phyloP scores from a whole-genome alignment of 352 stramenopile species.

The Pythium sukuiense region DNA sequence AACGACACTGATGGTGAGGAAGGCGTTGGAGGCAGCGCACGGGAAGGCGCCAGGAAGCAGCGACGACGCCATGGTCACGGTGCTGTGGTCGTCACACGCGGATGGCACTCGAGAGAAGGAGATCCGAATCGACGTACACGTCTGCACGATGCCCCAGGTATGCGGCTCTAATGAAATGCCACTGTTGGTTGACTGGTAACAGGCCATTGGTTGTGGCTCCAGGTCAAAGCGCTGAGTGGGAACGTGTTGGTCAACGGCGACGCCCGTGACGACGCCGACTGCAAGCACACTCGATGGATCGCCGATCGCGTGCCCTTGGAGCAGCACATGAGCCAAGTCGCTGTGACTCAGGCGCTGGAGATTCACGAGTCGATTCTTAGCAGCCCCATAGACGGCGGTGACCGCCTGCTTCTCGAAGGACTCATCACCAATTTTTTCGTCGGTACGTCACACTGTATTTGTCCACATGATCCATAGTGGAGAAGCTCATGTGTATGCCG shows the following conservation, averaged over 20 bases:
- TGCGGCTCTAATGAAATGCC: background rate
- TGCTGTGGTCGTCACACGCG: constrained; percentile 49
- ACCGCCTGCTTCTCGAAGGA: constrained; percentile 57
- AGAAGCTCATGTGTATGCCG: constrained; percentile 4
- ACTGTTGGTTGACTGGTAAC: background rate
- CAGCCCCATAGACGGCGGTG: constrained; percentile 3
- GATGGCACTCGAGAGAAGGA: background rate
- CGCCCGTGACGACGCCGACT: constrained; percentile 40
- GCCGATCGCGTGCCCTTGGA: constrained; percentile 52
- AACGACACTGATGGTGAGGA: constrained; percentile 21
- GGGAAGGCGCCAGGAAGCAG: background rate
- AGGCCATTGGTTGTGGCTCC: background rate
- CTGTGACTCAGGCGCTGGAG: constrained; percentile 17
- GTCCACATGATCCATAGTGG: background rate
- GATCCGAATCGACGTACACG: constrained; percentile 47
- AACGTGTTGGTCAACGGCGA: constrained; percentile 56
- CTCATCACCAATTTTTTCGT: constrained; percentile 83
- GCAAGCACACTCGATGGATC: constrained; percentile 81
- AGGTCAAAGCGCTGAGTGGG: constrained; percentile 36
- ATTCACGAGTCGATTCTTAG: constrained; percentile 70
- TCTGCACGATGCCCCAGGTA: constrained; percentile 54
- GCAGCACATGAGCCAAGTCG: constrained; percentile 28
- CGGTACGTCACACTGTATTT: constrained; percentile 31
- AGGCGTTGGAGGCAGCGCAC: constrained; percentile 1
- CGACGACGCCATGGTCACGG: constrained; percentile 60